Base-by-base conservation (phyloP, 140 eudicot genomes). In the Stevia rebaudiana region DNA sequence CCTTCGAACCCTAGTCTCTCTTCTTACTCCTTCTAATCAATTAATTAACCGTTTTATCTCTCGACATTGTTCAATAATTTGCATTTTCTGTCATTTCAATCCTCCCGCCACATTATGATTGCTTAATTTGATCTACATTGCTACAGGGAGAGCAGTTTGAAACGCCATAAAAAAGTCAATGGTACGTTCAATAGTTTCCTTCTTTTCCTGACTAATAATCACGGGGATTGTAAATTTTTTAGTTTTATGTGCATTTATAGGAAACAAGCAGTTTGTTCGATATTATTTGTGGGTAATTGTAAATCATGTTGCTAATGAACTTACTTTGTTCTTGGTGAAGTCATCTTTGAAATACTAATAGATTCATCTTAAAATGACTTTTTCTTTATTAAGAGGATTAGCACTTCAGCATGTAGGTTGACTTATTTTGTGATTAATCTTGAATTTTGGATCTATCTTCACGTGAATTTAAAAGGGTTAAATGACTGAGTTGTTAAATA, bases 101-200 rank as follows among this genome's bases (percentile, higher is more conserved):
- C 23, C 1, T 64, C 21, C 43, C 46, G 19, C 51, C 24, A 28
- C 22, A 41, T 25, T 46, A 0, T n/a, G 8, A 68, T 44, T 33
- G 65, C 11, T 28, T 30, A 42, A 68, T 67, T 68, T 74, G 79
- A 68, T 74, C 70, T 48, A 33, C 79, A 50, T 68, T 74, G 43
- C 75, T 15, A 47, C 48, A 47, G 43, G 37, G 41, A 49, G 15
- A n/a, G 78, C 58, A 41, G 37, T 48, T 47, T 40, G 68, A 61
- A 49, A 37, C 61, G 63, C 25, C 13, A 51, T 35, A 64, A 64
- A 50, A 30, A 67, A 67, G 39, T 51, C 49, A 24, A 39, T 28
- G 73, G 72, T 67, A 53, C 37, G 72, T 5, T 52, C 28, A 13
- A 37, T 15, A 67, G 36, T 52, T 33, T 43, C 21, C 16, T 61